Conservation (phyloP, 352 stramenopile genomes). For the Phytopythium litorale region DNA sequence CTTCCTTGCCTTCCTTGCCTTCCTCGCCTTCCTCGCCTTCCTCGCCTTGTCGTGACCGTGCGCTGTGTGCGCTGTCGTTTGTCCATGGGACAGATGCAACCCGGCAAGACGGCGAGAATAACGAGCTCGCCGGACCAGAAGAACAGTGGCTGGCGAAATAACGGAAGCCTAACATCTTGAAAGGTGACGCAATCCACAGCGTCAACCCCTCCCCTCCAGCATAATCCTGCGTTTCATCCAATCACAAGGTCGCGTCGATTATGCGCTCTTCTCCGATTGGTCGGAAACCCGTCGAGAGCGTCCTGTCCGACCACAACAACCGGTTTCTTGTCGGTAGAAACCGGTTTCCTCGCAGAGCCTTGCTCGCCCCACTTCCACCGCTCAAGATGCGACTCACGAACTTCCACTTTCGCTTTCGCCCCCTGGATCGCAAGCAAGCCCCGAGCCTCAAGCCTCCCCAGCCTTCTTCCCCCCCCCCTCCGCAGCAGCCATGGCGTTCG, state of each 20-base stretch:
- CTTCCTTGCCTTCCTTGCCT: too few relatives aligned
- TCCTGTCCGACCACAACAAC: slow-evolving; percentile 25
- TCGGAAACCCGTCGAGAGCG: slow-evolving; percentile 7
- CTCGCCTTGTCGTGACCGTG: too few relatives aligned
- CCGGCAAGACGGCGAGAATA: background rate
- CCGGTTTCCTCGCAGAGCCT: background rate
- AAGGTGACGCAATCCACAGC: slow-evolving; percentile 7
- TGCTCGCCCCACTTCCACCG: background rate
- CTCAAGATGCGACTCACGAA: slow-evolving; percentile 8
- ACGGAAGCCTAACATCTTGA: background rate
- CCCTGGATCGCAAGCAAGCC: slow-evolving; percentile 12
- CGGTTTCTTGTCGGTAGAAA: background rate
- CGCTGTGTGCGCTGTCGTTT: too few relatives aligned
- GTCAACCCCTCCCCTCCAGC: slow-evolving; percentile 9
- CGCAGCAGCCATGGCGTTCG: slow-evolving; percentile 52
- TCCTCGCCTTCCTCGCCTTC: too few relatives aligned
- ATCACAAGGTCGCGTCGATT: background rate
- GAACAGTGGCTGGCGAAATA: background rate
- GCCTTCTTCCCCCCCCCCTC: background rate
- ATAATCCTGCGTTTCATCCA: slow-evolving; percentile 7
- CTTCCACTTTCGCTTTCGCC: slow-evolving; percentile 37
- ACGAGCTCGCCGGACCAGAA: background rate
- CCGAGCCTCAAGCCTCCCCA: slow-evolving; percentile 3
- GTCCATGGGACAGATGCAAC: too few relatives aligned
- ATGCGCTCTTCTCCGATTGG: slow-evolving; percentile 14